A percentile compares a stretch with the other conserved stretches of the same genome.
Conservation (phyloP, 257 asterid species). For the Lantana camara region DNA sequence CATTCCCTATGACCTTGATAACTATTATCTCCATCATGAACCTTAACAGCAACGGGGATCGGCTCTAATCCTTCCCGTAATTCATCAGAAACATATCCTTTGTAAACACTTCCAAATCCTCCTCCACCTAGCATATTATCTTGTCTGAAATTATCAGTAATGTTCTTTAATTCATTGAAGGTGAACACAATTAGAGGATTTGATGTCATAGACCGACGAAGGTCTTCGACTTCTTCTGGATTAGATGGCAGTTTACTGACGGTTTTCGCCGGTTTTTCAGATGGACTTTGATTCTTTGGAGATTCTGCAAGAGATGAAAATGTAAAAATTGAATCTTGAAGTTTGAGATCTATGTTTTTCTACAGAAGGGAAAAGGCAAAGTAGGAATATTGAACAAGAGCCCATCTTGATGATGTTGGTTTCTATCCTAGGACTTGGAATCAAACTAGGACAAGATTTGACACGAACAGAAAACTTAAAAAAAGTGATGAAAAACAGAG, state of each 20-base stretch:
- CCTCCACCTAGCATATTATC: constrained; percentile 95
- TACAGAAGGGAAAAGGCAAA: not conserved
- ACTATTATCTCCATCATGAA: constrained; percentile 90
- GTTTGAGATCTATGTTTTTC: no score
- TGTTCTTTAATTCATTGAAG: constrained; percentile 60
- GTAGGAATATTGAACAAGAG: not conserved
- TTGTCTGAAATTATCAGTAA: constrained; percentile 83
- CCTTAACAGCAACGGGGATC: constrained; percentile 82
- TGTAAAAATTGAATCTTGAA: not conserved
- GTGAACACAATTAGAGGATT: constrained; percentile 74
- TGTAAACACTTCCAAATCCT: constrained; percentile 92
- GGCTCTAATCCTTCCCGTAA: constrained; percentile 46
- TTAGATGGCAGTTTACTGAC: constrained; percentile 22
- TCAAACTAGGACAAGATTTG: not conserved
- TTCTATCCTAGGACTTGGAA: not conserved
- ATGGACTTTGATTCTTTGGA: constrained; percentile 44
- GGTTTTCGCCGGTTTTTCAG: constrained; percentile 41
- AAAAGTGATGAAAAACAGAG: not conserved
- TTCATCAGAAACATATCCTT: constrained; percentile 67
- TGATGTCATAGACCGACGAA: constrained; percentile 62
- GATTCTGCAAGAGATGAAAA: constrained; percentile 41
- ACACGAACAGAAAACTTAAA: not conserved
- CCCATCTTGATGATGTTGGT: constrained; percentile 2
- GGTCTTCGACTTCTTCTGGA: constrained; percentile 89
- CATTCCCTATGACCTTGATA: constrained; percentile 96